A percentile compares a stretch with the other conserved stretches of the same genome.
Evolutionary conservation across 192 early-diverging fungal genomes (phyloP).

Genomic region (Phycomyces nitens): DNA sequence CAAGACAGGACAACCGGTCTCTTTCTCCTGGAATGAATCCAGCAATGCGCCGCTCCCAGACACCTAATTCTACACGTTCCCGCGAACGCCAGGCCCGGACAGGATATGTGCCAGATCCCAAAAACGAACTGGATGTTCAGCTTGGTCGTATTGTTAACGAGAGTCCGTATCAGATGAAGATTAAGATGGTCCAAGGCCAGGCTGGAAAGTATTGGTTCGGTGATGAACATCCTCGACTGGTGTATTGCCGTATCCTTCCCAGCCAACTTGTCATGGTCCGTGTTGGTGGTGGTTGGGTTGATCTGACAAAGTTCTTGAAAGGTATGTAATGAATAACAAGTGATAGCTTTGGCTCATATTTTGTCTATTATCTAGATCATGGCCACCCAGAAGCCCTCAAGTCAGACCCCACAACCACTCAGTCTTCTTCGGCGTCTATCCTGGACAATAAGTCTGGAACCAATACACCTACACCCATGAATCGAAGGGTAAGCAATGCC

Average conservation of each 20-base stretch:
- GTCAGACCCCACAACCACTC: not conserved
- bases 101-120: slow-evolving; percentile 40
- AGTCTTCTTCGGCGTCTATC: no score
- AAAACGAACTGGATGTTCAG: slow-evolving; percentile 52
- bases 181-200: slow-evolving; percentile 47
- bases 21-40: slow-evolving; percentile 8
- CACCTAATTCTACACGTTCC: not conserved
- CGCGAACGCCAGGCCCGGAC: not conserved
- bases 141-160: slow-evolving; percentile 56
- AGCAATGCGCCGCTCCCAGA: slow-evolving; percentile 6
- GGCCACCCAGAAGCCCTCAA: slow-evolving; percentile 14
- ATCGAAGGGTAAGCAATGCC: slow-evolving; percentile 10
- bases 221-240: slow-evolving; percentile 57
- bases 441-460: not conserved
- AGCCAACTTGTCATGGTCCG: slow-evolving; percentile 65
- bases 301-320: slow-evolving; percentile 32
- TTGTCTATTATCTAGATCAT: slow-evolving; percentile 22
- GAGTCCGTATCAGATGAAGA: slow-evolving; percentile 45
- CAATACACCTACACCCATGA: slow-evolving; percentile 3
- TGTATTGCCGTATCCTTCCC: slow-evolving; percentile 59
- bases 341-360: not conserved
- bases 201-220: slow-evolving; percentile 66
- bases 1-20: not conserved
- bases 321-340: slow-evolving; percentile 4
- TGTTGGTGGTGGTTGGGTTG: slow-evolving; percentile 65